These are phyloP conservation scores for Zalerion maritima DNA, from an alignment of 495 filamentous ascomycete species.

Conservation along the genomic window DNA sequence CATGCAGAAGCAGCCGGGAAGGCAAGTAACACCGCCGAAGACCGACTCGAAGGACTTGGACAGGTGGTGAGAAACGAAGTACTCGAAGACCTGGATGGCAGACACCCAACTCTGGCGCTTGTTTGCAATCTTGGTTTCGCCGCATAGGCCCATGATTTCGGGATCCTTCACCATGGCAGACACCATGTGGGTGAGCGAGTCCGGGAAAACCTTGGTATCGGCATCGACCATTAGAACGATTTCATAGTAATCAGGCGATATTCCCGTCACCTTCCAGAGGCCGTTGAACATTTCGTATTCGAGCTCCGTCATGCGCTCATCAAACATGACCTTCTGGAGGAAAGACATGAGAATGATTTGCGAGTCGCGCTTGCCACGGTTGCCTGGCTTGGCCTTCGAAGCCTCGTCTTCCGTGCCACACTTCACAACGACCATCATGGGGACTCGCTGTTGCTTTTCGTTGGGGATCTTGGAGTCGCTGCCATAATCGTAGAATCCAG, in stretches of 20 bases:
- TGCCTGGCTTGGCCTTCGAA: conserved; percentile 72
- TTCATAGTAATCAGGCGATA: conserved; percentile 95
- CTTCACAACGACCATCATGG: conserved; percentile 96
- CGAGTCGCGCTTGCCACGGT: conserved; percentile 94
- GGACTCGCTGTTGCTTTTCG: conserved; percentile 94
- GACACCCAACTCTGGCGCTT: conserved; percentile 89
- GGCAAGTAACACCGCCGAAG: conserved; percentile 97
- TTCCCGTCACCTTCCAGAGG: conserved; percentile 94
- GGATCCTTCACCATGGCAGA: conserved; percentile 99
- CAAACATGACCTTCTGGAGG: conserved; percentile 99
- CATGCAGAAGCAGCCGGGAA: conserved; percentile 99
- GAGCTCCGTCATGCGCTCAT: conserved; percentile 99
- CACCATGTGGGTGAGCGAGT: conserved; percentile 96
- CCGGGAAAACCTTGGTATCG: conserved; percentile 97
- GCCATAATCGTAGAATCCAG: conserved; percentile 96
- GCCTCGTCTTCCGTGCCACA: conserved; percentile 85
- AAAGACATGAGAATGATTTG: conserved; percentile 99
- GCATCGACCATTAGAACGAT: conserved; percentile 97
- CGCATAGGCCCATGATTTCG: conserved; percentile 97
- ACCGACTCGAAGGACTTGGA: conserved; percentile 96
- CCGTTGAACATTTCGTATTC: conserved; percentile 99
- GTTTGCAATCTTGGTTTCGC: conserved; percentile 99
- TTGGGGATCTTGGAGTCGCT: conserved; percentile 57
- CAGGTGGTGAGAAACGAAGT: conserved; percentile 96
- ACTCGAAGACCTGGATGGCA: conserved; percentile 99